phyloP scores from a whole-genome alignment of 2,329 filamentous ascomycete genomes.

The Paracoccidioides lutzii region DNA sequence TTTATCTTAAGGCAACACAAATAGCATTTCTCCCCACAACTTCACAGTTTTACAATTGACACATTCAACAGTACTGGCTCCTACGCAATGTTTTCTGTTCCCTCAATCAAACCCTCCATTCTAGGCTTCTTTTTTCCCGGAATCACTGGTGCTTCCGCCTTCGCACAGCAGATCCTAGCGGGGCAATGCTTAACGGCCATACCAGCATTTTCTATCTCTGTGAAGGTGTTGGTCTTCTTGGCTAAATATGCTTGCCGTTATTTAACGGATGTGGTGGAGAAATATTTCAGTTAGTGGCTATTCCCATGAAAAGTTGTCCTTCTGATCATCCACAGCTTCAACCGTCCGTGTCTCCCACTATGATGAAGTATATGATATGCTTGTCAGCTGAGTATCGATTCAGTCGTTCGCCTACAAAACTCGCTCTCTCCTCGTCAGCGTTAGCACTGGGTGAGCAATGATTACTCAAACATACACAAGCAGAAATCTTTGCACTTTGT shows the following conservation, averaged over 20 bases:
- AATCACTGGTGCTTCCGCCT: constrained; percentile 10
- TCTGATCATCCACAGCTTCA: constrained; percentile 9
- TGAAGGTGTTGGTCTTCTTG: constrained; percentile 11
- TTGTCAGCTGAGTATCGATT: constrained; percentile 5
- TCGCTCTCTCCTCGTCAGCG: constrained; percentile 9
- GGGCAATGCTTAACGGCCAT: constrained; percentile 11
- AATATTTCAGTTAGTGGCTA: constrained; percentile 12
- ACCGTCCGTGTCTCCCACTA: constrained; percentile 13
- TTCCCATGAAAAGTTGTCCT: constrained; percentile 4
- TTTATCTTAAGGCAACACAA: too few species aligned
- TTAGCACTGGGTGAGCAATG: too few species aligned
- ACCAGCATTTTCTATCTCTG: constrained; percentile 10
- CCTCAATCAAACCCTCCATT: too few species aligned
- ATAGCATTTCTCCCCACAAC: too few species aligned
- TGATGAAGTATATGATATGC: constrained; percentile 13
- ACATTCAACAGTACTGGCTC: too few species aligned
- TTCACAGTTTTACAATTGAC: too few species aligned
- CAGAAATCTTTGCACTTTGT: constrained; percentile 11
- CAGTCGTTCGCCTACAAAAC: constrained; percentile 10
- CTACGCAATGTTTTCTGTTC: too few species aligned
- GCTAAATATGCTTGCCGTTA: constrained; percentile 11
- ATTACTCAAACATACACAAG: neutral
- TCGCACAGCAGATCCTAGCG: constrained; percentile 9
- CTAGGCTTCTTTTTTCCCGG: constrained; percentile 11
- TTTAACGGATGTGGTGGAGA: constrained; percentile 11